These are phyloP conservation scores for Peronospora destructor DNA, from an alignment of 352 stramenopile genomes.

Conservation along the genomic window DNA sequence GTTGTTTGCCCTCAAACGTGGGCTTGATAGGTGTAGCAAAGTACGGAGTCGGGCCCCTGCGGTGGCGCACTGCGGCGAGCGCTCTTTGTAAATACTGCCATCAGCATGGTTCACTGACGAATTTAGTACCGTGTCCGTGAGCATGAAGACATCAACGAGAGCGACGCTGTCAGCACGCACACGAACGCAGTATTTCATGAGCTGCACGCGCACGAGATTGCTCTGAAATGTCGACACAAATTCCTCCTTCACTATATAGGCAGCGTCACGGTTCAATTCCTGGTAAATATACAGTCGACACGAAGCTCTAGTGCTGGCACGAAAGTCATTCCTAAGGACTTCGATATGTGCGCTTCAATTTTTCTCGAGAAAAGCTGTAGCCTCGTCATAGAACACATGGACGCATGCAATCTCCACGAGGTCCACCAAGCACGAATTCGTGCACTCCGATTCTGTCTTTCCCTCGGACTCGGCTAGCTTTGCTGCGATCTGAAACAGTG, in stretches of 20 bases:
- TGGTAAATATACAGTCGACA: conserved; percentile 73
- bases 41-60: conserved; percentile 42
- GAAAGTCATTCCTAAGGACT: conserved; percentile 20
- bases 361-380: conserved; percentile 50
- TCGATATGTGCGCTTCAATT: conserved; percentile 38
- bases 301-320: conserved; percentile 47
- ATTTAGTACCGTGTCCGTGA: conserved; percentile 65
- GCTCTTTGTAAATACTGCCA: conserved; percentile 72
- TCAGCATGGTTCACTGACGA: conserved; percentile 55
- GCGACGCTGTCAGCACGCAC: conserved; percentile 57
- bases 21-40: conserved; percentile 53
- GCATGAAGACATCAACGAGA: conserved; percentile 70
- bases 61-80: conserved; percentile 35
- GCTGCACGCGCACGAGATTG: conserved; percentile 36
- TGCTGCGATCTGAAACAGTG: conserved; percentile 33
- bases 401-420: conserved; percentile 62
- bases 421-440: conserved; percentile 71
- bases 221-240: conserved; percentile 53
- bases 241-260: conserved; percentile 50
- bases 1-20: conserved; percentile 44
- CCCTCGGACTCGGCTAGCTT: conserved; percentile 27
- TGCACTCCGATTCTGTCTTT: conserved; percentile 34
- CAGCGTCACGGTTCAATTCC: conserved; percentile 49
- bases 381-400: conserved; percentile 73
- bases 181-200: conserved; percentile 38